Evolutionary conservation across 225 moss, liverwort and hornwort species (phyloP), one percentile per base, ranked within the genome.

Genomic region (Sphagnum tenellum): DNA sequence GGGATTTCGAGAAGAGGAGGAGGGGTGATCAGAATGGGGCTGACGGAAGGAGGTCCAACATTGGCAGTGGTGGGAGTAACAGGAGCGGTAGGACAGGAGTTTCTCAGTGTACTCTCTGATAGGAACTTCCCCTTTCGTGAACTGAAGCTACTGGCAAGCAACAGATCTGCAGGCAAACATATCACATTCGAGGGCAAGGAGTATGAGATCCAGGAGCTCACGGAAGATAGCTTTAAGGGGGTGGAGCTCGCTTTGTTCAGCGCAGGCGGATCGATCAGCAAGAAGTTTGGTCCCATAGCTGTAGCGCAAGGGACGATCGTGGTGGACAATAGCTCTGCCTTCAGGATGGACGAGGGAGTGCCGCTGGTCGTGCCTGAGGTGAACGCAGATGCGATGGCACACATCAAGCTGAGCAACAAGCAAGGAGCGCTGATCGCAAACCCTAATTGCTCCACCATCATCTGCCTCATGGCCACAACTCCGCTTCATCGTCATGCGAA

Each of bases 391-490:
- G 98, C 98, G 3, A 99, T 99, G 98, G 74, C 92, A 4, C 98
- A 99, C 65, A 93, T 99, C 62, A 99, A 84, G 76, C 61, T 99
- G 66, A 81, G 86, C 59, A 81, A 87, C 68, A 85, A 77, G 70
- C 83, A 81, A 63, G 98, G 98, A 13, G 98, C 93, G 2, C 69
- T 99, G 7, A 99, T 99, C 57, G 98, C 98, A 10, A 99, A 99
- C 69, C 98, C 98, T 4, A 99, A 99, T 75, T 99, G 98, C 73
- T 99, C 98, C 8, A 99, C 98, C 48, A 99, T 99, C 61, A 99
- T 99, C 73, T 89, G 89, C 53, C 76, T 99, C 12, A 86, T 99
- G 93, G 98, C 98, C 45, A 86, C 88, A 2, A 99, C 98, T 44
- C 98, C 98, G 5, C 90, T 99, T 12, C 98, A 93, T 68, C 89